Base-by-base conservation (phyloP, 1,284 basidiomycete genomes). In the Moniliella sp. region DNA sequence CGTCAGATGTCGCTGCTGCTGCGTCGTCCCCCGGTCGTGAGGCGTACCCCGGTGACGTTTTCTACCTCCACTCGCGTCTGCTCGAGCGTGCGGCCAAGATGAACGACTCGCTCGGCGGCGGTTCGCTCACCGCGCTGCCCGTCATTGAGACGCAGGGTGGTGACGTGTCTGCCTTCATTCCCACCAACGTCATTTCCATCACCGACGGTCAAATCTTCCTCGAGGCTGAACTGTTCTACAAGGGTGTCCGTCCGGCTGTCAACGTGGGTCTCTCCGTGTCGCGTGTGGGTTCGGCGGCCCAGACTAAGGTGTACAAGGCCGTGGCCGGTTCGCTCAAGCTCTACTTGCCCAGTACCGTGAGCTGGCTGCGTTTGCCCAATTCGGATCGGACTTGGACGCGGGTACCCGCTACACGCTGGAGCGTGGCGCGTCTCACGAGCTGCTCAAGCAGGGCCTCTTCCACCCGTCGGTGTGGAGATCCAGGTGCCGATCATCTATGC, bases 81-180 rank as follows among this genome's bases (percentile, higher is more conserved):
- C 76, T 97, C 57, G 88, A 97, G 70, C 84, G 88, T 72, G 88
- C 88, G 45, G 88, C 88, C 66, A 94, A 94, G 78, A 91, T 97
- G 81, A 88, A 77, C 73, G 81, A 93, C n/a, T 53, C 78, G 62
- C 80, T 84, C 65, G 88, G 88, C 64, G 84, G 82, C 64, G 88
- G 88, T 61, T 97, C 88, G 44, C 72, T 97, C 56, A 97, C 88
- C 64, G 88, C 88, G 41, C 76, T 97, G 29, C 88, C 88, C 61
- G 84, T 97, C 68, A 97, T 97, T 65, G 88, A 97, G 72, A 94
- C 88, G 61, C 88, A 97, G 70, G 88, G 88, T 76, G 88, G 88
- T 77, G 88, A 97, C 74, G 88, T 97, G 62, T 97, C 32, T 74
- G 79, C 64, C 74, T 79, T 46, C 39, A 74, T 65, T 25, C 36